These are phyloP conservation scores for Parastagonospora avenae DNA, from an alignment of 2,329 filamentous ascomycete genomes.

Conservation along the genomic window DNA sequence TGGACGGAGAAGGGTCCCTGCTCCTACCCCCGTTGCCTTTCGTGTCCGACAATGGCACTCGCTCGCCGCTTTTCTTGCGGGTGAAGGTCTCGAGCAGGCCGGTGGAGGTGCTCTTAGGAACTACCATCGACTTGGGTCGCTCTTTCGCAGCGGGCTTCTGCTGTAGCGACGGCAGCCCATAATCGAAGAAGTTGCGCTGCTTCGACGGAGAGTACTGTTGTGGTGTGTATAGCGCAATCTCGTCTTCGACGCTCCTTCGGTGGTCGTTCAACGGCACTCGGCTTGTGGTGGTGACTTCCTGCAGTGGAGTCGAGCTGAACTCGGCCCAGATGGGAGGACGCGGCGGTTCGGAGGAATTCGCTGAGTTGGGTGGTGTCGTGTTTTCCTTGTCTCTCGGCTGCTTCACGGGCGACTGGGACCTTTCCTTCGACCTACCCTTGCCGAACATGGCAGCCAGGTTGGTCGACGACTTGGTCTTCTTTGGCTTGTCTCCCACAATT, in stretches of 20 bases:
- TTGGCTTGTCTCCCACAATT: conserved; percentile 50
- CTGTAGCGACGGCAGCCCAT: conserved; percentile 52
- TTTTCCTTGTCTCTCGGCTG: conserved; percentile 79
- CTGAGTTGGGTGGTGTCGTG: conserved; percentile 63
- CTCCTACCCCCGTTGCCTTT: conserved; percentile 38
- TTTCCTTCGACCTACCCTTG: conserved; percentile 70
- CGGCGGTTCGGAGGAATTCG: conserved; percentile 47
- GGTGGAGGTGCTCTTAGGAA: conserved; percentile 50
- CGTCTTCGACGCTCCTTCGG: conserved; percentile 55
- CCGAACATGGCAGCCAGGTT: conserved; percentile 80
- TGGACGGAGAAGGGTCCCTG: conserved; percentile 31
- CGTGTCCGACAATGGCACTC: conserved; percentile 39
- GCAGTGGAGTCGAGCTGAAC: conserved; percentile 58
- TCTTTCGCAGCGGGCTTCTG: conserved; percentile 37
- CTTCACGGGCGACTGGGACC: conserved; percentile 53
- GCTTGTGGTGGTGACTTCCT: conserved; percentile 43
- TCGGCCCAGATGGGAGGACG: conserved; percentile 81
- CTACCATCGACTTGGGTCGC: conserved; percentile 60
- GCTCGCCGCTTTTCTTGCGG: conserved; percentile 43
- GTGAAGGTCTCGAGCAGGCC: conserved; percentile 48
- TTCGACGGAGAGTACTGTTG: conserved; percentile 64
- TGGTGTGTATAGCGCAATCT: conserved; percentile 64
- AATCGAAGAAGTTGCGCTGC: conserved; percentile 65
- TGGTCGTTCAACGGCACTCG: conserved; percentile 53
- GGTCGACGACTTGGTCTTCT: conserved; percentile 81